Evolutionary conservation across 805 yeast genomes (phyloP).

Genomic region (Candida silvatica): DNA sequence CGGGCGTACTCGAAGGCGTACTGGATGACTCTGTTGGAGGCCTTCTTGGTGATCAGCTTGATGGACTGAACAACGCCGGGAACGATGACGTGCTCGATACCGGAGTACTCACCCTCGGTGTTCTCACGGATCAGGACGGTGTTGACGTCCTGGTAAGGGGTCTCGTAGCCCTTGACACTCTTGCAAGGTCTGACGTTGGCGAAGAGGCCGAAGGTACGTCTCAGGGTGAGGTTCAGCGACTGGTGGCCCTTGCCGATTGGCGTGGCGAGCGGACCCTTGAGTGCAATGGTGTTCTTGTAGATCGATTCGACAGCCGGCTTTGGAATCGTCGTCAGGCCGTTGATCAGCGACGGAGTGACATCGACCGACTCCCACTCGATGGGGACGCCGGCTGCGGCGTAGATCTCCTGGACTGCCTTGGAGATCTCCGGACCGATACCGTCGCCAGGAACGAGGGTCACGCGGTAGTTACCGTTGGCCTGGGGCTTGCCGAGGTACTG

Average conservation of each 20-base stretch:
- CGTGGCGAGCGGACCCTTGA: conserved; percentile 97
- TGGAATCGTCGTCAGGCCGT: conserved; percentile 92
- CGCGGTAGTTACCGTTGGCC: conserved; percentile 80
- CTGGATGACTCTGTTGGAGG: conserved; percentile 93
- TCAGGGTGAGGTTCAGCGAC: conserved; percentile 91
- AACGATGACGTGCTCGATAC: conserved; percentile 95
- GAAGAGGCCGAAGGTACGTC: conserved; percentile 92
- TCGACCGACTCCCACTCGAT: conserved; percentile 96
- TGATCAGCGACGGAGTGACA: conserved; percentile 85
- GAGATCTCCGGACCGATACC: conserved; percentile 98
- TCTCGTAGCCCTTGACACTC: conserved; percentile 86
- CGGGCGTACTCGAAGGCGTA: conserved; percentile 96
- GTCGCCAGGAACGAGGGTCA: conserved; percentile 96
- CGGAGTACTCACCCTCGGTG: conserved; percentile 99
- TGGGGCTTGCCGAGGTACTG: conserved; percentile 58
- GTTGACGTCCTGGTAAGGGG: conserved; percentile 85
- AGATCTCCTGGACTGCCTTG: conserved; percentile 86
- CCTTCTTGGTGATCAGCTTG: conserved; percentile 92
- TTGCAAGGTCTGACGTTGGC: conserved; percentile 98
- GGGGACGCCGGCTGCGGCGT: conserved; percentile 91
- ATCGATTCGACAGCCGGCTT: conserved; percentile 86
- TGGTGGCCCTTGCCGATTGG: conserved; percentile 99
- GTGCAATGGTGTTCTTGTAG: conserved; percentile 87
- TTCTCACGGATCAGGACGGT: conserved; percentile 96
- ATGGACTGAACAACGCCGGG: conserved; percentile 99